Base-by-base conservation (phyloP, 495 filamentous ascomycete genomes). In the Elaphomyces granulatus region DNA sequence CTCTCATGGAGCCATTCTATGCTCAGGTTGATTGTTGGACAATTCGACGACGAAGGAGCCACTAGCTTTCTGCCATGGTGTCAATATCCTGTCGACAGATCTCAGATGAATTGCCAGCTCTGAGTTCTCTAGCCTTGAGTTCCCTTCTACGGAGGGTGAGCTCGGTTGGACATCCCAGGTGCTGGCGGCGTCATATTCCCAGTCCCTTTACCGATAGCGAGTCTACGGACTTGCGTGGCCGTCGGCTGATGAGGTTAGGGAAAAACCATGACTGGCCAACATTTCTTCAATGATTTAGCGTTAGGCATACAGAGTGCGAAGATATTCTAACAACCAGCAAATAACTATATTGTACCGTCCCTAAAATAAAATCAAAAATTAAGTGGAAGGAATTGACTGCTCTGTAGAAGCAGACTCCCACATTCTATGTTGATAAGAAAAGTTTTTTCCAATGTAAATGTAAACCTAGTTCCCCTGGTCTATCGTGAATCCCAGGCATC, bases 11-110 rank as follows among this genome's bases (percentile, higher is more conserved):
- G 59, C 58, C 64, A 61, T 67, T 42, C 49, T 61, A 70, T 71
- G 73, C 61, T 62, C 62, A 74, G 76, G 81, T 88, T 64, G 81
- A 82, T 67, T 66, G 62, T 71, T 80, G 77, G 67, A 70, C 82
- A 88, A 78, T 72, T 86, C 81, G 81, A 80, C 81, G 70, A 69
- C 61, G 59, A 84, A 71, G 84, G 85, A 87, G 83, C 78, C 83
- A 83, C 68, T 61, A 54, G 50, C 49, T 52, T 56, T 53, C 47
- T 43, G 63, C 57, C 52, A 71, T 86, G 78, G 74, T 84, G 80
- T 80, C 72, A 79, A 79, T 86, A 70, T 84, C 85, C 80, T 69
- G 78, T 83, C 81, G 82, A 92, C 86, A 87, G 78, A 76, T 88
- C 76, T 80, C 52, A 92, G 78, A 94, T 55, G 53, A 72, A 90